These are phyloP conservation scores for Zoysia japonica DNA, from an alignment of 176 grass and related monocot species.

Conservation along the genomic window DNA sequence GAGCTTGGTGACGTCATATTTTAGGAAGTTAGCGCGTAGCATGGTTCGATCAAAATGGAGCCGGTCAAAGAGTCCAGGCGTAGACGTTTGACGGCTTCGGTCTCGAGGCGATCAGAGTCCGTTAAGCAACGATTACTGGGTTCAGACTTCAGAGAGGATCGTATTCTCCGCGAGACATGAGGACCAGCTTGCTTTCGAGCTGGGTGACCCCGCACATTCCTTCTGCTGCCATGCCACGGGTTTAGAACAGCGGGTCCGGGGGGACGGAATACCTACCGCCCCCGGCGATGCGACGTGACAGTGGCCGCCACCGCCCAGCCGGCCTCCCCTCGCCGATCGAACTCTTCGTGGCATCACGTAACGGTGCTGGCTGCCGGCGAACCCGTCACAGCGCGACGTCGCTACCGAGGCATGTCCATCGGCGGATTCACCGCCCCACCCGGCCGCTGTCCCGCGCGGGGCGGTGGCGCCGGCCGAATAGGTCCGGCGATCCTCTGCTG, in stretches of 20 bases:
- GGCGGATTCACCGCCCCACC: not conserved
- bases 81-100: not conserved
- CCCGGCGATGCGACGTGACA: not conserved
- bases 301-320: too few relatives aligned
- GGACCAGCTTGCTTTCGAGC: not conserved
- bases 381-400: not conserved
- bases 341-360: not conserved
- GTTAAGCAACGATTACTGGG: not conserved
- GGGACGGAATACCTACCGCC: too few relatives aligned
- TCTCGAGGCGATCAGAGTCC: not conserved
- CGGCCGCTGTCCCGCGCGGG: too few relatives aligned
- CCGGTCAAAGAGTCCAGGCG: not conserved
- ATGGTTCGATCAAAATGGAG: not conserved
- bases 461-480: not conserved
- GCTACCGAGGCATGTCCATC: too few relatives aligned
- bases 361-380: not conserved
- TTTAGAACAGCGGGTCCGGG: not conserved
- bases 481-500: not conserved
- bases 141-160: not conserved
- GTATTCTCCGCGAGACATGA: not conserved
- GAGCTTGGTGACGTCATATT: too few relatives aligned
- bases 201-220: not conserved
- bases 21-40: not conserved
- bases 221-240: not conserved
- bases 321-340: too few relatives aligned